These are phyloP conservation scores for Oemleria cerasiformis DNA, from an alignment of 306 rosid genomes.

Conservation along the genomic window DNA sequence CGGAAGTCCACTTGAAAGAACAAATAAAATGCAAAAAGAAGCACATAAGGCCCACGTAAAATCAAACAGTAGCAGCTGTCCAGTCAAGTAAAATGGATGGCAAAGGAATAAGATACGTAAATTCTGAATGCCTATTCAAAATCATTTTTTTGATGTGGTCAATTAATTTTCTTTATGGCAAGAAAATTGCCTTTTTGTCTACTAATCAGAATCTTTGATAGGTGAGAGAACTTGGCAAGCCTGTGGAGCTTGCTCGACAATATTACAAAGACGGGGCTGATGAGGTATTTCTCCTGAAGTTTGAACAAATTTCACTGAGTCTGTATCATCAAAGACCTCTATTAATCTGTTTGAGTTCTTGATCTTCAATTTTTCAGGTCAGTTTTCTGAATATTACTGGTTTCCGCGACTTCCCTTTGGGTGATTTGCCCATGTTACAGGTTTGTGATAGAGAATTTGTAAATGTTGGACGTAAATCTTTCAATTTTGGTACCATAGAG, in stretches of 20 bases:
- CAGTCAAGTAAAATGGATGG: too few relatives aligned
- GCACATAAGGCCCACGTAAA: too few relatives aligned
- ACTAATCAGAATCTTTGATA: constrained; percentile 26
- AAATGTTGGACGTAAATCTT: neutral
- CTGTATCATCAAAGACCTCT: constrained; percentile 1
- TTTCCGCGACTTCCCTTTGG: constrained; percentile 94
- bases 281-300: constrained; percentile 55
- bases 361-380: constrained; percentile 50
- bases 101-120: too few relatives aligned
- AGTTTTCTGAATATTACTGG: constrained; percentile 93
- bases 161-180: neutral
- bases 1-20: too few relatives aligned
- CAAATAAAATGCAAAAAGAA: too few relatives aligned
- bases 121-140: neutral
- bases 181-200: constrained; percentile 14
- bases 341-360: constrained; percentile 23
- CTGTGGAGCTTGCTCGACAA: constrained; percentile 93
- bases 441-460: constrained; percentile 35
- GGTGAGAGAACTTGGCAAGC: constrained; percentile 97
- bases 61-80: too few relatives aligned
- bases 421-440: constrained; percentile 98
- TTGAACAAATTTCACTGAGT: constrained; percentile 20
- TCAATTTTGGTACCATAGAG: neutral
- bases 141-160: neutral
- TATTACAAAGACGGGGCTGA: constrained; percentile 95